Evolutionary conservation across 176 grass and related monocot genomes (phyloP), one percentile per base, ranked within the genome.

Genomic region (Miscanthus lutarioriparius): DNA sequence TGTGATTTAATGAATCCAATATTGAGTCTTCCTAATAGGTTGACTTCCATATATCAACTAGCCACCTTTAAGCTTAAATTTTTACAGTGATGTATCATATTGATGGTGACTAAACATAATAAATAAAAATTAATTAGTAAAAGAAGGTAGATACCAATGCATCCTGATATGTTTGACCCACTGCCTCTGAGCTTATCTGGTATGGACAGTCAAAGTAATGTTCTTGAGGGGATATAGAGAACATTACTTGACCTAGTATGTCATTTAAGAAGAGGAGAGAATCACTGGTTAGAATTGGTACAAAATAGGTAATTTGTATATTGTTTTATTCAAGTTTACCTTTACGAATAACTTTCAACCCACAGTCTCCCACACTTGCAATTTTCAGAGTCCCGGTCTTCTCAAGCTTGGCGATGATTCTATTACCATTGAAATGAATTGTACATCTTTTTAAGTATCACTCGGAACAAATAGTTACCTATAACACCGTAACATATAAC

Each of bases 131-230:
- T 25, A 62, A 62, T 26, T 26, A 62, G 58, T 62, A 62, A 62
- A 62, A 25, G n/a, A 26, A 62, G 58, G 58, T 26, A 62, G 7
- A 26, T 62, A 62, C 58, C 58, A 62, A 54, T 64, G 96, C 96
- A 89, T 98, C 96, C 80, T 83, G 73, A 78, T 93, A 95, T 58
- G 96, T 98, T 90, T 98, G 93, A 73, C 87, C 85, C 78, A 20
- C 67, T 85, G 80, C 64, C 80, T 98, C 89, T 2, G 96, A 98
- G 77, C 96, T 98, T 91, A 98, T 76, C 77, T 98, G 96, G 40
- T 95, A 95, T 48, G 93, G 96, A 82, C 96, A 98, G 61, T 98
- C 93, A 49, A 98, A 98, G 83, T 90, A 98, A 88, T 98, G 96
- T 86, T 98, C 96, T 92, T 95, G 96, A 39, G 92, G 91, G 62